Evolutionary conservation across 129 eudicot genomes (phyloP).

Genomic region (Deinandra increscens): DNA sequence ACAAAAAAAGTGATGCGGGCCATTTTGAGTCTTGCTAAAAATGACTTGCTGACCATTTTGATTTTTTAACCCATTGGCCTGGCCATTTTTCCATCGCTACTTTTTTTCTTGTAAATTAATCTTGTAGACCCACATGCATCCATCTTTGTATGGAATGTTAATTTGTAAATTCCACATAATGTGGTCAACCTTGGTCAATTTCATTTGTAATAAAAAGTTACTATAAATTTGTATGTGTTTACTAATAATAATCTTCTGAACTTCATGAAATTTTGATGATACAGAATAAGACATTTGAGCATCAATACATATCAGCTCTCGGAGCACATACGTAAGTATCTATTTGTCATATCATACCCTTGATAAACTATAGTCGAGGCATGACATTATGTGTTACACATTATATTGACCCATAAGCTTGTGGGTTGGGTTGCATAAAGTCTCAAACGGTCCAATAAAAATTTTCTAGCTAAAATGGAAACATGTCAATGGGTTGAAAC

Average conservation of each 20-base stretch:
- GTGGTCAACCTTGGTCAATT: constrained; percentile 1
- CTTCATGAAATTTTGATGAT: constrained; percentile 19
- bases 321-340: constrained; percentile 90
- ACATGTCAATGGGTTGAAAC: neutral
- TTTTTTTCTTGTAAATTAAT: neutral
- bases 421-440: neutral
- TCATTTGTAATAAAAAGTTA: neutral
- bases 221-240: neutral
- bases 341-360: no score
- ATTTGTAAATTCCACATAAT: neutral
- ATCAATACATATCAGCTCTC: constrained; percentile 75
- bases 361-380: no score
- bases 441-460: neutral
- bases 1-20: neutral
- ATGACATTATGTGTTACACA: neutral
- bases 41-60: neutral
- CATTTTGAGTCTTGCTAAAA: neutral
- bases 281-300: constrained; percentile 96
- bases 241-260: neutral
- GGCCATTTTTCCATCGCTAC: neutral
- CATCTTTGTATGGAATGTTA: neutral
- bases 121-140: neutral
- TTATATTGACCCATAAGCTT: neutral
- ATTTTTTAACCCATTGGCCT: neutral
- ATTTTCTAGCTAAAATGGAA: neutral